Conservation (phyloP, 169 alveolate species). For the Cryptosporidium ryanae region DNA sequence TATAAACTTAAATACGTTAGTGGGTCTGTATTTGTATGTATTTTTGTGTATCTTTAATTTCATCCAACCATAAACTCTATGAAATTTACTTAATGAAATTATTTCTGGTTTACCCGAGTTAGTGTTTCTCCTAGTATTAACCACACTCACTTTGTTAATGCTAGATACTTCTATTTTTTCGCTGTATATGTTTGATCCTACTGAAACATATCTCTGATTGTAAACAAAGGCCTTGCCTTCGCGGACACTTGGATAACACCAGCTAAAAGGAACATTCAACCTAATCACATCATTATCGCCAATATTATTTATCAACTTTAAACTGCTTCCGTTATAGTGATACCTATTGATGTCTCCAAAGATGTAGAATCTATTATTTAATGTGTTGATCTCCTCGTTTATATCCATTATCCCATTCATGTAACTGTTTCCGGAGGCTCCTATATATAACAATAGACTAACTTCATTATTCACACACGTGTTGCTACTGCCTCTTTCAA, state of each 20-base stretch:
- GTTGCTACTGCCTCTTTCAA: not conserved
- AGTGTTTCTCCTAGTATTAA: conserved; percentile 29
- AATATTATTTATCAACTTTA: too few relatives aligned
- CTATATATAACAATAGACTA: conserved; percentile 9
- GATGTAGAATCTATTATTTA: too few relatives aligned
- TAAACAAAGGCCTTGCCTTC: not conserved
- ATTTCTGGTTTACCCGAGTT: not conserved
- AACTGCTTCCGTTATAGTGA: too few relatives aligned
- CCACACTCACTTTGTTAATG: conserved; percentile 6
- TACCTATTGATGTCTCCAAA: too few relatives aligned
- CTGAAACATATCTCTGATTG: too few relatives aligned
- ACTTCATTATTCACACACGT: conserved; percentile 39
- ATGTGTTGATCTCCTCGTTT: too few relatives aligned
- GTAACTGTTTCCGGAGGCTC: not conserved
- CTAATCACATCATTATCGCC: too few relatives aligned
- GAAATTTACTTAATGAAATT: not conserved
- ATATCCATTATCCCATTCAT: not conserved
- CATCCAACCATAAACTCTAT: conserved; percentile 3
- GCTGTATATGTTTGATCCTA: too few relatives aligned
- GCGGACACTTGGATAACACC: conserved; percentile 10
- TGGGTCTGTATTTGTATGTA: conserved; percentile 48
- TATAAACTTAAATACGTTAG: conserved; percentile 23
- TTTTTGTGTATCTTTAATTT: conserved; percentile 21
- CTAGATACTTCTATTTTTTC: not conserved
- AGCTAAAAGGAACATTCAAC: conserved; percentile 14